Evolutionary conservation across 2,329 filamentous ascomycete species (phyloP).

Genomic region (Fusarium annulatum): DNA sequence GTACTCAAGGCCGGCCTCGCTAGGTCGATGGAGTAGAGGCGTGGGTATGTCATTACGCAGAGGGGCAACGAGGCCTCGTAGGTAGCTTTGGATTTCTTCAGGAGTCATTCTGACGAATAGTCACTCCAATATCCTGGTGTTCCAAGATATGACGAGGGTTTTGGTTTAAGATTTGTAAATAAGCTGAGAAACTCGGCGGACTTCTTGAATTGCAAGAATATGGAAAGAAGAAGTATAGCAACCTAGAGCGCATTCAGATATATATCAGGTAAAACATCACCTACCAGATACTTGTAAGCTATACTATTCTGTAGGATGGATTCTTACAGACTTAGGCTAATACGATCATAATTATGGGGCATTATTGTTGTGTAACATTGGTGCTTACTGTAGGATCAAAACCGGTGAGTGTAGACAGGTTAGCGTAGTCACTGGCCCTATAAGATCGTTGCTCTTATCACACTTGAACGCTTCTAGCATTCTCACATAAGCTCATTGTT

Average conservation of each 20-base stretch:
- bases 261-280: accelerated
- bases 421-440: neutral
- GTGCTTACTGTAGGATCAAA: neutral
- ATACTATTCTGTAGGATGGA: neutral
- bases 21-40: neutral
- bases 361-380: neutral
- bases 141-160: accelerated
- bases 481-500: neutral
- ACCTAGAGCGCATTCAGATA: accelerated
- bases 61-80: neutral
- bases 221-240: neutral
- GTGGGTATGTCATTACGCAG: neutral
- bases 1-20: neutral
- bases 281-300: accelerated
- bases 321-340: neutral
- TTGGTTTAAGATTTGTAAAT: accelerated
- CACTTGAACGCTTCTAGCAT: neutral
- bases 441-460: neutral
- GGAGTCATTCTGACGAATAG: neutral
- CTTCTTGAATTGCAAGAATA: neutral
- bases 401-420: neutral
- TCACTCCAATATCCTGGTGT: accelerated
- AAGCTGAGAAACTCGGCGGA: no score
- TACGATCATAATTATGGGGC: neutral
- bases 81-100: neutral